Evolutionary conservation across 208 protist species (phyloP), one percentile per base, ranked within the genome.

Genomic region (Leishmania braziliensis): DNA sequence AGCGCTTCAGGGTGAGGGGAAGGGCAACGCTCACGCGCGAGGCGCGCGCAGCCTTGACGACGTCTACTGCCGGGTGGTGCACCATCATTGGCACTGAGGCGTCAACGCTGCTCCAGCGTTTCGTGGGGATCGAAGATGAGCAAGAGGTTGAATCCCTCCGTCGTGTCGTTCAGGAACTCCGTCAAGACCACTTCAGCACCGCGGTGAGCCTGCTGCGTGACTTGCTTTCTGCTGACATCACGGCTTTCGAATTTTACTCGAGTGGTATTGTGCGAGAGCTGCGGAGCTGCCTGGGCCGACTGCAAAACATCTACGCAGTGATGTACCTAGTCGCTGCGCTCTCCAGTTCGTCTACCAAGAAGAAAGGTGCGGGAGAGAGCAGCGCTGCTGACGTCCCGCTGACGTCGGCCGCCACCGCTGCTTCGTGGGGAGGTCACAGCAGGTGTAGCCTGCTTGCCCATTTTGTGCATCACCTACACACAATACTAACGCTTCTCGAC

Each of bases 181-280:
- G 84, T 5, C 76, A 87, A 26, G 83, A 90, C 50, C 54, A 89
- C 20, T 76, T 95, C 6, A 70, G 75, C 26, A 73, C 88, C 50
- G 90, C 94, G 2, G 86, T 91, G 33, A 58, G 68, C 9, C 54
- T 82, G 53, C 77, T 97, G 12, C 82, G 87, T 14, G 53, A 83
- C 53, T 81, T 90, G 20, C 83, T 96, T 8, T 51, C 88, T 36
- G 78, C 76, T 33, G 86, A 94, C 29, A 86, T 86, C 3, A 95
- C 94, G 2, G 58, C 92, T 3, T 95, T 92, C 81, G 92, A 97
- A 75, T 82, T 97, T 14, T 80, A 82, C 58, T 88, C 91, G 33
- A 88, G 85, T 68, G 84, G 91, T 26, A 51, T 95, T n/a, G 78
- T 95, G 60, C 43, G 58, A 4, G 79, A 85, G 77, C 62, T 86